phyloP scores from a whole-genome alignment of 2,329 filamentous ascomycete species.

The Ascochyta koolunga region DNA sequence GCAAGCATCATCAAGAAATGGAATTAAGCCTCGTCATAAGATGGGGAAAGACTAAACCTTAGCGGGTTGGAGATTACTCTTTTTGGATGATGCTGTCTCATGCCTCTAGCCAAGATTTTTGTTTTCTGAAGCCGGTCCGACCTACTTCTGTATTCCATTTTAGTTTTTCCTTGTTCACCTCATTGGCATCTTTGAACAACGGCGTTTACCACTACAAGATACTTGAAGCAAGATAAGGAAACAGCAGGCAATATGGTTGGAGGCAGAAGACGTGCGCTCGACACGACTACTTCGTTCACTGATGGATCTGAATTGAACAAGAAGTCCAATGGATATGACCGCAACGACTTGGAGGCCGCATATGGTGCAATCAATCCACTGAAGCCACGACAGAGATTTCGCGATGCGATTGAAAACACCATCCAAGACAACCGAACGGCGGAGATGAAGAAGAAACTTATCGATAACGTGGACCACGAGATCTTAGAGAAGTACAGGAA shows the following conservation, averaged over 20 bases:
- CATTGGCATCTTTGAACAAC: too few species aligned
- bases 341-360: slow-evolving; percentile 37
- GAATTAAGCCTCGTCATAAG: slow-evolving; percentile 7
- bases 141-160: not conserved
- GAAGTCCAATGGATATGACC: slow-evolving; percentile 2
- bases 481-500: slow-evolving; percentile 58
- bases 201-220: too few species aligned
- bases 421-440: slow-evolving; percentile 53
- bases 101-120: slow-evolving; percentile 3
- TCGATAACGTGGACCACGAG: slow-evolving; percentile 55
- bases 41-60: not conserved
- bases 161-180: not conserved
- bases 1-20: slow-evolving; percentile 7
- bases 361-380: slow-evolving; percentile 28
- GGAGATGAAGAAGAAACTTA: slow-evolving; percentile 57
- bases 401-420: slow-evolving; percentile 55
- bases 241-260: slow-evolving; percentile 9
- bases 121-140: not conserved
- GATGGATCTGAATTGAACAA: not conserved
- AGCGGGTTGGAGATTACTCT: not conserved
- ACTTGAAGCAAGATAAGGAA: not conserved
- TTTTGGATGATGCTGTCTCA: slow-evolving; percentile 11
- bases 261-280: slow-evolving; percentile 7
- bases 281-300: slow-evolving; percentile 4
- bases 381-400: slow-evolving; percentile 46